phyloP scores from a whole-genome alignment of 2,329 filamentous ascomycete genomes.

The Sphaerulina musiva region DNA sequence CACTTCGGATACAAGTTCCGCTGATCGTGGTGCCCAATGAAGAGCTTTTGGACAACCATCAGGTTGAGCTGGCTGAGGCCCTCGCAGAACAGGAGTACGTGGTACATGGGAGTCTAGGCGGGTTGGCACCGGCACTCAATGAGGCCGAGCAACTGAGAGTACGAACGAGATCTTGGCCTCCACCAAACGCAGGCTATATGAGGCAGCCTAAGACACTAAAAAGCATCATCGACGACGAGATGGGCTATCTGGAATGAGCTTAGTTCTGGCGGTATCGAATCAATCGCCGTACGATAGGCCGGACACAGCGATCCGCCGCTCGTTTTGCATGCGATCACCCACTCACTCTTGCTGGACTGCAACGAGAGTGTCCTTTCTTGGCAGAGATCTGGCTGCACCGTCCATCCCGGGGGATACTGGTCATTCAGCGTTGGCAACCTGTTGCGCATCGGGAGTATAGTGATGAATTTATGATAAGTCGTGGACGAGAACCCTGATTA shows the following conservation, averaged over 20 bases:
- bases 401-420: too few relatives aligned
- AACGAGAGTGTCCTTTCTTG: too few relatives aligned
- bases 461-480: too few relatives aligned
- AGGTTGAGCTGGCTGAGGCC: slow-evolving; percentile 74
- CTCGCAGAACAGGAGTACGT: slow-evolving; percentile 70
- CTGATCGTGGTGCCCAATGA: slow-evolving; percentile 88
- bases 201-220: slow-evolving; percentile 39
- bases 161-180: slow-evolving; percentile 45
- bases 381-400: too few relatives aligned
- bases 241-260: slow-evolving; percentile 49
- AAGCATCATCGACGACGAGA: slow-evolving; percentile 52
- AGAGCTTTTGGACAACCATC: slow-evolving; percentile 78
- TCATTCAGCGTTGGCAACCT: too few relatives aligned
- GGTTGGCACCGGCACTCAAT: slow-evolving; percentile 43
- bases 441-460: too few relatives aligned
- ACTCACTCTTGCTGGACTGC: too few relatives aligned
- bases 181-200: slow-evolving; percentile 41
- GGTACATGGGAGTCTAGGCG: slow-evolving; percentile 60
- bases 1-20: slow-evolving; percentile 63
- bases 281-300: too few relatives aligned
- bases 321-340: too few relatives aligned
- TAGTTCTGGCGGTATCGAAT: background rate
- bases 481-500: too few relatives aligned
- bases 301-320: too few relatives aligned
- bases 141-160: slow-evolving; percentile 45